Conservation (phyloP, 441 rosid genomes). For the Populus hybrid region DNA sequence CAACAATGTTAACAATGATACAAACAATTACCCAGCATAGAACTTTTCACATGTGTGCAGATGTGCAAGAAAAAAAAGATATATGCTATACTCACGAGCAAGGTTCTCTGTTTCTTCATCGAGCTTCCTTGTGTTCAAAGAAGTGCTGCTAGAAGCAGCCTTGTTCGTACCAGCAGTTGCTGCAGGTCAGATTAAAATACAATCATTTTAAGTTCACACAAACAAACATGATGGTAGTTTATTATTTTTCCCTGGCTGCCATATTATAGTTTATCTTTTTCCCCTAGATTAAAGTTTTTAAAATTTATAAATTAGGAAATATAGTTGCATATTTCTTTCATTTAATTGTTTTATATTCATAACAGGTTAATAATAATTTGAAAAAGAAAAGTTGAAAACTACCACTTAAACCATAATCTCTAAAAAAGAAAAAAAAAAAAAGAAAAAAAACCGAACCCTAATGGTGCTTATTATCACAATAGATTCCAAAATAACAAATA, state of each 20-base stretch:
- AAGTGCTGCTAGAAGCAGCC: conserved; percentile 84
- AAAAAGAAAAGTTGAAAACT: neutral
- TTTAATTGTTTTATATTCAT: neutral
- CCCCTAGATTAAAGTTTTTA: neutral
- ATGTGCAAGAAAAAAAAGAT: neutral
- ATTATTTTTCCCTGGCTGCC: neutral
- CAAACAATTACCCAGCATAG: too few relatives aligned
- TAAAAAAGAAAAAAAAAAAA: neutral
- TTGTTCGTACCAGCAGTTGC: conserved; percentile 79
- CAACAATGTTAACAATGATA: too few relatives aligned
- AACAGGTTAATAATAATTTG: neutral
- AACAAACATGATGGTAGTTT: neutral
- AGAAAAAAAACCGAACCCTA: neutral
- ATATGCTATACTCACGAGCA: conserved; percentile 53
- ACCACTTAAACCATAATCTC: neutral
- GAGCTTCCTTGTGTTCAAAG: conserved; percentile 82
- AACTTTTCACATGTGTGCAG: neutral
- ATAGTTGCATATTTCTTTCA: neutral
- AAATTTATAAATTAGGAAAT: neutral
- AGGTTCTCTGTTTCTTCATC: conserved; percentile 91
- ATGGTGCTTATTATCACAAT: neutral
- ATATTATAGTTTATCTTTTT: neutral
- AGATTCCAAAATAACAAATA: neutral
- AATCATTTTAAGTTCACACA: neutral
- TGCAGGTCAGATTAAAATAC: conserved; percentile 26